phyloP scores from a whole-genome alignment of 768 basidiomycete genomes.

The Rickenella mellea region DNA sequence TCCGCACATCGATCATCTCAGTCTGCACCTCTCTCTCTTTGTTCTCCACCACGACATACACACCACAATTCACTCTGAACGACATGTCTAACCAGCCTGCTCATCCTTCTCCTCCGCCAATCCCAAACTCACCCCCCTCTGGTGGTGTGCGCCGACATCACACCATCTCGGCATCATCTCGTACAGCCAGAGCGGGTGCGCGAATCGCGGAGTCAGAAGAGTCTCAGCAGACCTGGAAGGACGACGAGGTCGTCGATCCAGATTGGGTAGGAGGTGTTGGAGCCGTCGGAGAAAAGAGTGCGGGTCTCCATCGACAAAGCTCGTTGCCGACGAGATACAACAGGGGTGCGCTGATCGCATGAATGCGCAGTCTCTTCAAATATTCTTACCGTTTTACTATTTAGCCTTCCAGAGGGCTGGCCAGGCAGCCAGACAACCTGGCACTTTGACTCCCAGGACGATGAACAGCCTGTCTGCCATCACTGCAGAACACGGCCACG shows the following conservation, averaged over 20 bases:
- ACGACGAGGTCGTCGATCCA: slow-evolving; percentile 70
- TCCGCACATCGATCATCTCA: no score
- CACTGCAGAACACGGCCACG: slow-evolving; percentile 51
- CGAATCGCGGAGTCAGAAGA: slow-evolving; percentile 65
- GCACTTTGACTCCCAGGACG: slow-evolving; percentile 58
- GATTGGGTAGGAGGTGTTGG: slow-evolving; percentile 79
- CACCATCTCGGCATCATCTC: slow-evolving; percentile 70
- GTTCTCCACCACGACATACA: no score
- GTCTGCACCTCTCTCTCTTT: no score
- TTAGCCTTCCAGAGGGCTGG: slow-evolving; percentile 42
- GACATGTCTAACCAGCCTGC: slow-evolving; percentile 28
- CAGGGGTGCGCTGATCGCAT: slow-evolving; percentile 36
- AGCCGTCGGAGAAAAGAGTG: slow-evolving; percentile 75
- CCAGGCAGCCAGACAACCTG: slow-evolving; percentile 36
- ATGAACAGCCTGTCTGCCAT: slow-evolving; percentile 81
- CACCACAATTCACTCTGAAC: slow-evolving; percentile 5
- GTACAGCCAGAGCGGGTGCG: slow-evolving; percentile 49
- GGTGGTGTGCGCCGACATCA: slow-evolving; percentile 69
- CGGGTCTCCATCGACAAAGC: slow-evolving; percentile 62
- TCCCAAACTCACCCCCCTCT: slow-evolving; percentile 24
- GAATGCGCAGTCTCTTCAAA: slow-evolving; percentile 6
- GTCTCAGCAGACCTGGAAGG: slow-evolving; percentile 49
- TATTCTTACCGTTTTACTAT: slow-evolving; percentile 6
- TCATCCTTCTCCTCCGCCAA: slow-evolving; percentile 33
- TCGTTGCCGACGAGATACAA: slow-evolving; percentile 77